Evolutionary conservation across 345 rosid genomes (phyloP), one percentile per base, ranked within the genome.

Genomic region (Leavenworthia alabamica): DNA sequence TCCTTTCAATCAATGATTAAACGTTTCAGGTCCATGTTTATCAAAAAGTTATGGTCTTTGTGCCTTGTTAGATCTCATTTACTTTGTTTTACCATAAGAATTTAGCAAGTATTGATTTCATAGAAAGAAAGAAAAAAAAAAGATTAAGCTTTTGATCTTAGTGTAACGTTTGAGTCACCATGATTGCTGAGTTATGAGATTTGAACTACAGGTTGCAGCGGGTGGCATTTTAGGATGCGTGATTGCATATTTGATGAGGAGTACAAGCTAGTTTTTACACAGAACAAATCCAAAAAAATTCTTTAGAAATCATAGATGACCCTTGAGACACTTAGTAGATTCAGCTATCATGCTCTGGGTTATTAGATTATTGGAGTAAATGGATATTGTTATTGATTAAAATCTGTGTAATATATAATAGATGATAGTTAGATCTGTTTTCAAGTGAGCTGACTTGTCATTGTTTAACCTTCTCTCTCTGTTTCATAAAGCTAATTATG

Each of bases 181-280:
- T n/a, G 37, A 27, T 31, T 9, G 23, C 19, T 53, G 32, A 49
- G 54, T 62, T 14, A 13, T 31, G 43, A 49, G 56, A 33, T 43
- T 20, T 50, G 62, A n/a, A 60, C 2, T 60, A 56, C 88, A 92
- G 97, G 98, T 92, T 52, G 85, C 80, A 46, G 97, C 81, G 4
- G 98, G 98, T 46, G 80, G 84, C 8, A 7, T 85, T 8, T 58
- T 92, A 82, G 98, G 98, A 59, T 80, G 83, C 62, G 31, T 86
- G 24, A 91, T 89, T 23, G 95, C 84, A 0, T 85, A 72, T 70
- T 66, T 89, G 68, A 86, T 83, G 95, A 80, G 93, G 74, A 78
- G 45, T 60, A 71, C 80, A 7, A 56, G 78, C 55, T 83, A 85
- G 73, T 51, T 7, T 15, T 29, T 31, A 42, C 60, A n/a, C 37